Base-by-base conservation (phyloP, 805 yeast genomes). In the Ogataea methanolica region DNA sequence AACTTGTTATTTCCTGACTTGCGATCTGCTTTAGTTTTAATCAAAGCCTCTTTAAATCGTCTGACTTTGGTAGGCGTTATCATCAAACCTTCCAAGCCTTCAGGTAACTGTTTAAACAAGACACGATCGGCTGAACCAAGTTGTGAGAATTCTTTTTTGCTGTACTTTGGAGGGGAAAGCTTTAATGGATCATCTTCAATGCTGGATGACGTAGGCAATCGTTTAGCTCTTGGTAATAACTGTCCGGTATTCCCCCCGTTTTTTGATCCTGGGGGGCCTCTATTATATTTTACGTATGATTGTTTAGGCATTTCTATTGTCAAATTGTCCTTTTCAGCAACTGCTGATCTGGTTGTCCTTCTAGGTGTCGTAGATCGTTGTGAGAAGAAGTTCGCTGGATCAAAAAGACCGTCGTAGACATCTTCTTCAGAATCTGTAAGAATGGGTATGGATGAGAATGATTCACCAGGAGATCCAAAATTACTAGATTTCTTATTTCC, bases 41-140 rank as follows among this genome's bases (percentile, higher is more conserved):
- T 26, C n/a, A 61, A 45, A 1, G 62, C 63, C 36, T 57, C 57
- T 41, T 55, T 57, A 43, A 58, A 55, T 17, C 63, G 43, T 43
- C 62, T 53, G 34, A 60, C 58, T 44, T 59, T 60, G 2, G 59
- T 51, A 1, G 64, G 64, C 2, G 62, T 58, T 4, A 53, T 49
- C 16, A 56, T 40, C 26, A 58, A 55, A 11, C 61, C 60, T 6
- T 38, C 43, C 11, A 52, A 22, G 29, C 50, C 48, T 26, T 42
- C 39, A 4, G 59, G 57, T 22, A 42, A 45, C 9, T 46, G 37
- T 17, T 50, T 53, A 44, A 44, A 55, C 16, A 55, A 36, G 33
- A 26, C 31, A 26, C 31, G 31, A 26, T 26, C 31, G 9, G 44
- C 29, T 14, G 37, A 45, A 26, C 44, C 47, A 19, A 41, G 45